Percentiles rank a stretch among this genome's conserved stretches.
phyloP scores from a whole-genome alignment of 208 protist species.

The Leishmania aethiopica region DNA sequence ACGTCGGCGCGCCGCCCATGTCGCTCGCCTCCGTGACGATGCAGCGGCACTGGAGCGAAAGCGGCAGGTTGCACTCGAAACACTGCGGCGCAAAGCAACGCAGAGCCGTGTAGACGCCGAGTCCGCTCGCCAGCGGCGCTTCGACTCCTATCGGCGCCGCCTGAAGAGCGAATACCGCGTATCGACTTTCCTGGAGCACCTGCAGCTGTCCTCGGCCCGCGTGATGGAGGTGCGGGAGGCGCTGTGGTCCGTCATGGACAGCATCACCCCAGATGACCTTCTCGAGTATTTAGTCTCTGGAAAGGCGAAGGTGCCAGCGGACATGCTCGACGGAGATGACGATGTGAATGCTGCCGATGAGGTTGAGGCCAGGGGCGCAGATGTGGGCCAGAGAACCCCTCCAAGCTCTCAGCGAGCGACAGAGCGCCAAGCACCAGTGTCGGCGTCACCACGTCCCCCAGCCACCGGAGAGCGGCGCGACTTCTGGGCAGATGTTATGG shows the following conservation, averaged over 20 bases:
- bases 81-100: conserved; percentile 27
- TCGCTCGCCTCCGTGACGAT: conserved; percentile 18
- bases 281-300: conserved; percentile 83
- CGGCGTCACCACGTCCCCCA: neutral
- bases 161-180: conserved; percentile 49
- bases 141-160: conserved; percentile 34
- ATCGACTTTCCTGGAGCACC: conserved; percentile 60
- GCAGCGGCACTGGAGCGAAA: conserved; percentile 27
- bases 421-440: neutral
- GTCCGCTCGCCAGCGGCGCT: conserved; percentile 31
- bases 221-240: conserved; percentile 42
- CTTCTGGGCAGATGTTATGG: conserved; percentile 57
- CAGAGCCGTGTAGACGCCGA: conserved; percentile 25
- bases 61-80: conserved; percentile 30
- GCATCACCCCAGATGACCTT: conserved; percentile 73
- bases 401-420: neutral
- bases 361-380: neutral
- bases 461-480: conserved; percentile 14
- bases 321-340: conserved; percentile 51
- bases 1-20: conserved; percentile 28
- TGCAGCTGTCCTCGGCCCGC: conserved; percentile 49
- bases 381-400: neutral
- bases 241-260: conserved; percentile 37
- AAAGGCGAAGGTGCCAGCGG: conserved; percentile 51
- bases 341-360: neutral